Conservation (phyloP, 768 basidiomycete genomes). For the Collybia mongolica region DNA sequence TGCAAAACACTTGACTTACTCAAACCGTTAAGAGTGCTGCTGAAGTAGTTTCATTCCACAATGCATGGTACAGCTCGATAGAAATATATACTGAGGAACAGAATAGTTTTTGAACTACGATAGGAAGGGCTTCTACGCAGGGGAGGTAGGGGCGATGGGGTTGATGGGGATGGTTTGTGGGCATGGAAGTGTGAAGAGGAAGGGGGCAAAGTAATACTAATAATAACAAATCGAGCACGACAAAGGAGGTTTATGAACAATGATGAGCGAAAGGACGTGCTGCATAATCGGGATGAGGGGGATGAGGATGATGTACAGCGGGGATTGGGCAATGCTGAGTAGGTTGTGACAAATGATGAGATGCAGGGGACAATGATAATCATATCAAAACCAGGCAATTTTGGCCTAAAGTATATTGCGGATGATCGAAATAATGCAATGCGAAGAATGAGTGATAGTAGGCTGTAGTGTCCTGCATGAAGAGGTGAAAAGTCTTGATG, state of each 20-base stretch:
- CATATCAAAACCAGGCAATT: background rate
- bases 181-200: background rate
- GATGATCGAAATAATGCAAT: constrained; percentile 2
- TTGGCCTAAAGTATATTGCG: background rate
- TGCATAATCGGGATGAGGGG: background rate
- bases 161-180: background rate
- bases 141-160: background rate
- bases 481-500: no score
- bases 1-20: no score
- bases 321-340: constrained; percentile 2
- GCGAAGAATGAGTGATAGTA: constrained; percentile 1
- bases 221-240: constrained; percentile 18
- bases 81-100: background rate
- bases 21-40: no score
- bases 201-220: constrained; percentile 4
- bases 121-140: no score
- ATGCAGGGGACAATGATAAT: background rate
- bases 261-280: no score
- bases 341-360: constrained; percentile 1
- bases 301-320: constrained; percentile 3
- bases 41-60: background rate
- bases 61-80: constrained; percentile 1
- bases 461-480: background rate
- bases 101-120: no score
- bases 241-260: background rate